Evolutionary conservation across 495 filamentous ascomycete genomes (phyloP).

Genomic region (Neurospora tetraspora): DNA sequence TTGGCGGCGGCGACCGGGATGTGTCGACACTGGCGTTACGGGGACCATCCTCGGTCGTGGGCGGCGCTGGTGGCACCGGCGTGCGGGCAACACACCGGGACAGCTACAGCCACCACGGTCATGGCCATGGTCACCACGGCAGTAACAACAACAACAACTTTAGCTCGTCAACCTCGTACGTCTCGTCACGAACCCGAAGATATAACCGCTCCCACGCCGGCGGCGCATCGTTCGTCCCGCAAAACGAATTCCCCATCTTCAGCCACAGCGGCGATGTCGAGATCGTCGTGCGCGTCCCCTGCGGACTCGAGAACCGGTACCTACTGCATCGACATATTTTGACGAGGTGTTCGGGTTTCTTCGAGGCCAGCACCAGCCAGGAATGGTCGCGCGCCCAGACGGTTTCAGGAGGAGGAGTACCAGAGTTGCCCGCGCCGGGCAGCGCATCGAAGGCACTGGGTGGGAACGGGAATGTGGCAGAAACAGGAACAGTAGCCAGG

Average conservation of each 20-base stretch:
- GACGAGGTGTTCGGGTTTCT: conserved; percentile 83
- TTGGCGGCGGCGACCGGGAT: conserved; percentile 28
- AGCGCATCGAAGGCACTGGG: conserved; percentile 37
- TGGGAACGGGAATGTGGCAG: conserved; percentile 33
- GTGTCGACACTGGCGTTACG: conserved; percentile 40
- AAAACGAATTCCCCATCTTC: conserved; percentile 90
- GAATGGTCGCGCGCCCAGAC: conserved; percentile 61
- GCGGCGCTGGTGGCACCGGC: conserved; percentile 9
- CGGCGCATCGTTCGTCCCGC: conserved; percentile 55
- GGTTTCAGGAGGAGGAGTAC: conserved; percentile 7
- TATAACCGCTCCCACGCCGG: conserved; percentile 76
- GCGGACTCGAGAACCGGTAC: conserved; percentile 68
- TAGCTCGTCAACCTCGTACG: conserved; percentile 45
- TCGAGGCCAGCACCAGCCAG: conserved; percentile 78
- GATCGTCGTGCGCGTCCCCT: conserved; percentile 59
- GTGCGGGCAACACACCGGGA: conserved; percentile 27
- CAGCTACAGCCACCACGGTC: background rate
- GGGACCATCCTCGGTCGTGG: conserved; percentile 48
- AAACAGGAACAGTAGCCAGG: conserved; percentile 13
- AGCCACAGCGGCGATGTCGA: conserved; percentile 85
- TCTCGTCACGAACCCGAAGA: conserved; percentile 51
- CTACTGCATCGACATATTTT: conserved; percentile 77
- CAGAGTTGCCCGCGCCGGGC: conserved; percentile 23
- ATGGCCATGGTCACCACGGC: conserved; percentile 26
- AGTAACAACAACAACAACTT: background rate